Base-by-base conservation (phyloP, 306 rosid species). In the Castanea mollissima region DNA sequence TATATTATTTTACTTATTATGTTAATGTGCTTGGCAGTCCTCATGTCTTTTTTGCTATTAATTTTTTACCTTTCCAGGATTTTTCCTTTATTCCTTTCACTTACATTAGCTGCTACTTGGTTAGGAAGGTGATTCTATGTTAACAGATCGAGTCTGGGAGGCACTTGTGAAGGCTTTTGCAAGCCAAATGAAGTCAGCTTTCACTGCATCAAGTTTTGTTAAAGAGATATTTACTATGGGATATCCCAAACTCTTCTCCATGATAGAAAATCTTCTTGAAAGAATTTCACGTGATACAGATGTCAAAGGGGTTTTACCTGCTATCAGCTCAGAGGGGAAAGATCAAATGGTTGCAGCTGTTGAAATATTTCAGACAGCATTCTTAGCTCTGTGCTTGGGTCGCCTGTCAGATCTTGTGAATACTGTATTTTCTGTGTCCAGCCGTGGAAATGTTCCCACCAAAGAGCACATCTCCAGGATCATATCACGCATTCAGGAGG, bases 401-500 rank as follows among this genome's bases (percentile, higher is more conserved):
- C 99, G 99, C 79, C 91, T 96, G 32, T 93, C 98, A 60, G 99
- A 96, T 80, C 90, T 96, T 44, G 99, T 96, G 85, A 96, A 93
- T 86, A 82, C 86, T 86, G 84, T 91, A 77, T 96, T 96, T 89
- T 94, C 98, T 4, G 90, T 96, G 83, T 89, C 99, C 46, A 93
- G 94, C 75, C 96, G 98, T 62, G 98, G 99, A 81, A 93, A 91
- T 82, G 96, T 96, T 78, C 99, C 99, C 51, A 86, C 96, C 62
- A 93, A 90, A 84, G 99, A 96, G 75, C 98, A 96, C 69, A 96
- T 96, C 76, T 89, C 92, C 67, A 91, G 86, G 83, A 88, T 95
- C 57, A 85, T 89, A 85, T 87, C 90, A 76, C 92, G 97, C 46
- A 88, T 96, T 70, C 98, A 93, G 83, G 98, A 96, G 82, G 99